Base-by-base conservation (phyloP, 768 basidiomycete genomes). In the Piloderma croceum region DNA sequence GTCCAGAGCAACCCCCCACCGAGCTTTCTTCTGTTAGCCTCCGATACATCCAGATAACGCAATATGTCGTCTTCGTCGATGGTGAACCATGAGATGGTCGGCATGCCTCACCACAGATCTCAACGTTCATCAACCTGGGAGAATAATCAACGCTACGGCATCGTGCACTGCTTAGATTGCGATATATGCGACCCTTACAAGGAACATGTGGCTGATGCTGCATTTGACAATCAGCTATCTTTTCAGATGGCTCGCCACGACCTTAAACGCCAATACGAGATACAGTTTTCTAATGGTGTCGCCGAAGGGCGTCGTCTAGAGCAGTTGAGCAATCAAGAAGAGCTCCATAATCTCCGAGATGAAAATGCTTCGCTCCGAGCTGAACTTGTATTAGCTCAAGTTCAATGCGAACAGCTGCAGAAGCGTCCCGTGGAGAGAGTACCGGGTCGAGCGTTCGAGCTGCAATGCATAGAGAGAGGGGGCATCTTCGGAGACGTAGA, bases 221-320 rank as follows among this genome's bases (percentile, higher is more conserved):
- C 27, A 29, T 64, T 59, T 33, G 58, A 54, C 20, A 54, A 60
- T 35, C 62, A 63, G 38, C 54, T 62, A 17, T 64, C 65, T 7
- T 64, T 70, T 46, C 62, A 69, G 48, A 57, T 58, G 43, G 69
- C 69, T 0, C 57, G 67, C 40, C 59, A 62, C 45, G 62, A 66
- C 38, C 59, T 63, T 35, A 63, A 68, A 49, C 56, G 59, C 31
- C 43, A 58, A n/a, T 60, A 60, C 46, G 68, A 70, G 39, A 62
- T 62, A 9, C 48, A 58, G 41, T 65, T 59, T 50, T 61, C 48
- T 52, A 69, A 67, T 46, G 68, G 68, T 12, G 10, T 69, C 35
- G 44, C 50, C 20, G 68, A 70, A 42, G 68, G 68, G 38, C 48
- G 61, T 6, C 65, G 68, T 18, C 67, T 60, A 31, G 67, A 70